Percentiles rank a stretch among this genome's conserved stretches.
These are phyloP conservation scores for Taphrina populina DNA, from an alignment of 1,139 yeast species.

Conservation along the genomic window DNA sequence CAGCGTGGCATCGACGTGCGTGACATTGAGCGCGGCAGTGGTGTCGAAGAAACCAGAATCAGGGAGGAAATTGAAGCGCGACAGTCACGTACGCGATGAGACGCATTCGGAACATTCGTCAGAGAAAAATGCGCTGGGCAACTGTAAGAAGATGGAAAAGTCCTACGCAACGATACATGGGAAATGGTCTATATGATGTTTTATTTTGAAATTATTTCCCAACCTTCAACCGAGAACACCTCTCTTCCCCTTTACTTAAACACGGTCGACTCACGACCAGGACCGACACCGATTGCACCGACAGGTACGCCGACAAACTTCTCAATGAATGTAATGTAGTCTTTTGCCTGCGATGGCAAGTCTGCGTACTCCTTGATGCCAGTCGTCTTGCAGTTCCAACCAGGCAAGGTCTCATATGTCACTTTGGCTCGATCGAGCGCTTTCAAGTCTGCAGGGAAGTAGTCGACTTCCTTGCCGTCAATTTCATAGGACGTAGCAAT, in stretches of 20 bases:
- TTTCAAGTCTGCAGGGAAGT: conserved; percentile 87
- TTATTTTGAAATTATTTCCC: too few relatives aligned
- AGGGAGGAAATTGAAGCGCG: conserved; percentile 13
- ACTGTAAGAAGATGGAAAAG: too few relatives aligned
- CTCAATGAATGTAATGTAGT: conserved; percentile 80
- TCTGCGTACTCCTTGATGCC: conserved; percentile 65
- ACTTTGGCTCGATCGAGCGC: conserved; percentile 85
- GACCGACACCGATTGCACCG: conserved; percentile 99
- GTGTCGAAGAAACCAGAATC: conserved; percentile 6
- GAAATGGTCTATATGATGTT: too few relatives aligned
- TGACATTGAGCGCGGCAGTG: neutral
- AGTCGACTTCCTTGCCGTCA: conserved; percentile 67
- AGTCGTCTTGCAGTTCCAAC: conserved; percentile 89
- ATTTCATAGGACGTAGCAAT: conserved; percentile 79
- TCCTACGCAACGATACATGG: too few relatives aligned
- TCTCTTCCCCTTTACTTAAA: conserved; percentile 25
- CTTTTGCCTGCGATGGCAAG: conserved; percentile 82
- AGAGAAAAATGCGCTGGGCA: too few relatives aligned
- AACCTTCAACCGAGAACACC: too few relatives aligned
- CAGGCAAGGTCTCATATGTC: conserved; percentile 81
- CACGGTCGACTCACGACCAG: conserved; percentile 64
- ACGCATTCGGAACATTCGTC: too few relatives aligned
- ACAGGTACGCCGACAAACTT: conserved; percentile 78
- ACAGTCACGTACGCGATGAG: too few relatives aligned
- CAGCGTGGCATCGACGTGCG: conserved; percentile 30